Evolutionary conservation across 2,329 filamentous ascomycete species (phyloP).

Genomic region (Penicillium polonicum): DNA sequence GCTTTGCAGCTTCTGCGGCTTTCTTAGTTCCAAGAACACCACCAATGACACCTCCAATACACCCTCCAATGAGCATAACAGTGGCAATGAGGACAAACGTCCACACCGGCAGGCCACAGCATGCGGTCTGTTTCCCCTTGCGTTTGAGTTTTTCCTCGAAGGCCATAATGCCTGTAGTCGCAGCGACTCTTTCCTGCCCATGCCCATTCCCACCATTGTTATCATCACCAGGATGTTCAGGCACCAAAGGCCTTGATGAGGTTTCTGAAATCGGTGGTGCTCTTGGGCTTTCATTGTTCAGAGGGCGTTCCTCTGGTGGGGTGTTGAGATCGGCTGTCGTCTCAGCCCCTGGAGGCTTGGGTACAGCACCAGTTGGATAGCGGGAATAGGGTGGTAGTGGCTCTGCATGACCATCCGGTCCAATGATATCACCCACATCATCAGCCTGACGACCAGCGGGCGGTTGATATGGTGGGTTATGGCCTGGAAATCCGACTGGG

Average conservation of each 20-base stretch:
- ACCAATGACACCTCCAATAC: conserved; percentile 56
- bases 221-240: conserved; percentile 19
- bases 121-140: conserved; percentile 44
- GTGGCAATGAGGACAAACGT: conserved; percentile 48
- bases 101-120: conserved; percentile 55
- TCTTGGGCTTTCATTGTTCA: conserved; percentile 36
- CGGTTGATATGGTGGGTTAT: conserved; percentile 66
- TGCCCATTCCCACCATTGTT: conserved; percentile 15
- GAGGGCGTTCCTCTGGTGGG: conserved; percentile 52
- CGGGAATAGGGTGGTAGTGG: conserved; percentile 88
- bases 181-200: conserved; percentile 21
- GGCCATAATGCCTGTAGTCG: conserved; percentile 39
- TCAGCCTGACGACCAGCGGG: conserved; percentile 68
- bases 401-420: conserved; percentile 83
- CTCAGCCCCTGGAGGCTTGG: conserved; percentile 51
- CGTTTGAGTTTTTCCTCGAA: conserved; percentile 47
- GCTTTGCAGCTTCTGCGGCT: conserved; percentile 30
- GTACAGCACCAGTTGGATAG: conserved; percentile 73
- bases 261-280: conserved; percentile 32
- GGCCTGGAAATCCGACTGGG: conserved; percentile 73
- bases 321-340: conserved; percentile 33
- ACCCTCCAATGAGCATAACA: conserved; percentile 49
- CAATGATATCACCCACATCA: conserved; percentile 82
- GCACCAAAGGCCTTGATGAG: conserved; percentile 32
- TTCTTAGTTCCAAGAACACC: conserved; percentile 51